Percentiles rank a stretch among this genome's conserved stretches.
These are phyloP conservation scores for Pichiaceae sp. DNA, from an alignment of 1,139 yeast species.

Conservation along the genomic window DNA sequence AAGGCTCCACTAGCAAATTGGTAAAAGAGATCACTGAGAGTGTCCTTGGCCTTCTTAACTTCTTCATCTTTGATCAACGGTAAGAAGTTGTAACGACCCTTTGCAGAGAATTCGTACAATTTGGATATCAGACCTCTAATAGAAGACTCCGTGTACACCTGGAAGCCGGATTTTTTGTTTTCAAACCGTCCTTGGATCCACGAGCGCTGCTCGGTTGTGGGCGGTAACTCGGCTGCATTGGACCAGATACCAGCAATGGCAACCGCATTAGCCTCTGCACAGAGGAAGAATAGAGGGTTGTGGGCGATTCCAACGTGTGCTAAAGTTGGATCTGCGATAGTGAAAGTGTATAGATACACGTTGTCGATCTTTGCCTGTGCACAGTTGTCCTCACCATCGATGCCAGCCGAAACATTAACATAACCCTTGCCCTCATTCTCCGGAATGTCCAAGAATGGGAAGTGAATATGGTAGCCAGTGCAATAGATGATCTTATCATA, in stretches of 20 bases:
- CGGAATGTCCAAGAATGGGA: conserved; percentile 28
- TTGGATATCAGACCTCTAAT: conserved; percentile 23
- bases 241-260: conserved; percentile 42
- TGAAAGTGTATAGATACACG: conserved; percentile 31
- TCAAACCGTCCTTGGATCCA: conserved; percentile 15
- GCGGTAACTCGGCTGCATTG: conserved; percentile 16
- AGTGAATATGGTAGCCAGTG: conserved; percentile 37
- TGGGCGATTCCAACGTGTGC: conserved; percentile 33
- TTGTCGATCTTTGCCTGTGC: conserved; percentile 22
- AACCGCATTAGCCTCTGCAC: conserved; percentile 36
- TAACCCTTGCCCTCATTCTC: conserved; percentile 15
- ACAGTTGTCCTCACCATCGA: conserved; percentile 9
- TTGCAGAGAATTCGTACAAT: conserved; percentile 21
- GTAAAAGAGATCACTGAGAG: conserved; percentile 9
- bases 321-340: conserved; percentile 34
- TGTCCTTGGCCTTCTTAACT: conserved; percentile 6
- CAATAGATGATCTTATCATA: conserved; percentile 35
- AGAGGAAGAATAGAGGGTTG: conserved; percentile 33
- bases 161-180: conserved; percentile 23
- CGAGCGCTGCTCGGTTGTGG: conserved; percentile 15
- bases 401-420: conserved; percentile 14
- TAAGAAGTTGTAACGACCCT: conserved; percentile 18
- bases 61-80: conserved; percentile 6
- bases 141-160: conserved; percentile 23
- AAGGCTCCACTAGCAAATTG: conserved; percentile 9